phyloP scores from a whole-genome alignment of 352 stramenopile genomes.

The Pythium apleroticum region DNA sequence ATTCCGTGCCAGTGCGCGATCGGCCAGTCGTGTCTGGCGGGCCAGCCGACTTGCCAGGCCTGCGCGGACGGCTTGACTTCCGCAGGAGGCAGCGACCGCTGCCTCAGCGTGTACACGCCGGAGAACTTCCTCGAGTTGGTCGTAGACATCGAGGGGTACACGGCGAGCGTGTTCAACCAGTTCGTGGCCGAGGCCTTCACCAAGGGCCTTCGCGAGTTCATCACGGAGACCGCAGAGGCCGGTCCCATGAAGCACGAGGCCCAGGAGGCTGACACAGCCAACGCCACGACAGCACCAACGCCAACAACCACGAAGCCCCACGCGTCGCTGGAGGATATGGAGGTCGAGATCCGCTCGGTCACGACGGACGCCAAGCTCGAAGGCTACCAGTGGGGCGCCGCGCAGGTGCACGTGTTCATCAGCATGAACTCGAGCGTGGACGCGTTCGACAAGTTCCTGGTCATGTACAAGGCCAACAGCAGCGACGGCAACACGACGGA shows the following conservation, averaged over 20 bases:
- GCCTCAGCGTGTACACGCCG: conserved; percentile 23
- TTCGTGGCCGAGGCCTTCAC: conserved; percentile 35
- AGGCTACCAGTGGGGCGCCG: conserved; percentile 38
- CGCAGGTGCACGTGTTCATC: conserved; percentile 38
- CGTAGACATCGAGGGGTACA: conserved; percentile 48
- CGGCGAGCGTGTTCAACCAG: conserved; percentile 43
- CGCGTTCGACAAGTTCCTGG: conserved; percentile 44
- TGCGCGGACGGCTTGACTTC: conserved; percentile 30
- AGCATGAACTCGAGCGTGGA: conserved; percentile 36
- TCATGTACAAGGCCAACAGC: conserved; percentile 35
- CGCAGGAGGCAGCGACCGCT: conserved; percentile 34
- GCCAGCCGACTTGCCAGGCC: conserved; percentile 34
- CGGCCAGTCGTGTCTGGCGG: conserved; percentile 31
- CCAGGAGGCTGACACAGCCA: background rate
- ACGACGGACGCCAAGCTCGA: conserved; percentile 28
- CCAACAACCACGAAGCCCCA: background rate
- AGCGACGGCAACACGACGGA: conserved; percentile 6
- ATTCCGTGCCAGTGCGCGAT: conserved; percentile 38
- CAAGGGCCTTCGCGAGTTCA: conserved; percentile 35
- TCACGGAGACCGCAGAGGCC: conserved; percentile 23
- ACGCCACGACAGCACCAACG: background rate
- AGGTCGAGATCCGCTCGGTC: conserved; percentile 38
- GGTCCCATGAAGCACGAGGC: background rate
- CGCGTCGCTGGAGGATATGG: conserved; percentile 16
- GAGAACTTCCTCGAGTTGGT: conserved; percentile 40